Conservation (phyloP, 106 monocot genomes). For the Vanilla planifolia region DNA sequence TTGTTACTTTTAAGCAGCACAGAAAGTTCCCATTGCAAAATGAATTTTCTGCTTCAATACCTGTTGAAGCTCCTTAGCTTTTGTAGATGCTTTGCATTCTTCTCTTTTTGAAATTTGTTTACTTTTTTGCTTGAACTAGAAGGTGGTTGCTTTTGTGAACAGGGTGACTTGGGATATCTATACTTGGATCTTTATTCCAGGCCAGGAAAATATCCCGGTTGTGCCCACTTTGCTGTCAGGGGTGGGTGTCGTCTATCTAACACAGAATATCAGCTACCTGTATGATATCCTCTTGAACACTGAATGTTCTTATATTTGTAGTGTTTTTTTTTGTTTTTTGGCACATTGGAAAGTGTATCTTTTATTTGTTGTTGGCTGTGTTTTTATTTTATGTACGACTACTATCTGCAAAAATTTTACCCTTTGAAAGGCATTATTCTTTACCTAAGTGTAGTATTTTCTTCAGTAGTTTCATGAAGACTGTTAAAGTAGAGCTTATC, state of each 20-base stretch:
- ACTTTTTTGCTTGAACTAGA: background rate
- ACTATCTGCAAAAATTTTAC: too few species aligned
- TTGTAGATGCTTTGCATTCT: background rate
- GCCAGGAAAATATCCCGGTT: conserved; percentile 77
- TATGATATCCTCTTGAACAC: conserved; percentile 24
- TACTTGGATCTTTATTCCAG: conserved; percentile 94
- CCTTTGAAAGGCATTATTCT: too few species aligned
- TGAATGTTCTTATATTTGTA: background rate
- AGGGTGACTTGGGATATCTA: conserved; percentile 84
- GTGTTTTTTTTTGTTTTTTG: background rate
- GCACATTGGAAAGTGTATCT: too few species aligned
- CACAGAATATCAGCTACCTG: conserved; percentile 82
- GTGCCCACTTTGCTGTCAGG: conserved; percentile 94
- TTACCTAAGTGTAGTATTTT: too few species aligned
- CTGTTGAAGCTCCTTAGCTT: background rate
- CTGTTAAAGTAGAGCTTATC: too few species aligned
- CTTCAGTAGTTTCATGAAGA: too few species aligned
- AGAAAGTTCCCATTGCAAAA: too few species aligned
- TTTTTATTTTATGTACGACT: too few species aligned
- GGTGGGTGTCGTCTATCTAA: conserved; percentile 68
- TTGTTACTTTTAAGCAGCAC: too few species aligned
- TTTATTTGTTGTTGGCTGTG: too few species aligned
- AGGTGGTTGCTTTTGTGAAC: conserved; percentile 1
- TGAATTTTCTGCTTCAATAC: conserved; percentile 3
- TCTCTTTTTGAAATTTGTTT: background rate